Base-by-base conservation (phyloP, 257 asterid species). In the Paulownia fortunei region DNA sequence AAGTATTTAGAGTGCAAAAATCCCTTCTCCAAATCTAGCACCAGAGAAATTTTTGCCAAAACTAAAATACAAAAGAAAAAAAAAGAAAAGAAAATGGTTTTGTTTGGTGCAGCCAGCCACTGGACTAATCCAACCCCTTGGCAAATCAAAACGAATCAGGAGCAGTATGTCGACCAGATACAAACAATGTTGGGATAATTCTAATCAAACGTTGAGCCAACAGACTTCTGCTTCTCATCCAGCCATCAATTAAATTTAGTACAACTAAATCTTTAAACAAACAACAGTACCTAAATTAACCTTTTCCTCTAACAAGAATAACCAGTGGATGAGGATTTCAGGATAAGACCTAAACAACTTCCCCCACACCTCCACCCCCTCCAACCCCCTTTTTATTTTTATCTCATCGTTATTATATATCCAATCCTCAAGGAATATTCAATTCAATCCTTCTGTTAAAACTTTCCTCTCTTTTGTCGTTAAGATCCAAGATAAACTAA, bases 311-410 rank as follows among this genome's bases (percentile, higher is more conserved):
- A n/a, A 49, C 81, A 75, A 82, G 74, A 82, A 77, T 64, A 81
- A 56, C 81, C 72, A 79, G 82, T 84, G 89, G 93, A 88, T 79
- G 86, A 84, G 80, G 69, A 81, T 76, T 82, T 74, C 66, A 80
- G 87, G 97, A 90, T 92, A 92, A 92, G 97, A 86, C 92, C 96
- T 71, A 84, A 83, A 4, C 46, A 6, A 39, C 46, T 4, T 10
- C 46, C 85, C 60, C 10, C 30, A 65, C 36, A 58, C 66, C 65
- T 5, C 63, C 54, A 47, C 41, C 0, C 60, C 34, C 67, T 42
- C 67, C 23, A 60, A 21, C 67, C 67, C 67, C 69, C 58, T n/a
- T n/a, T n/a, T n/a, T n/a, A 54, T 52, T 67, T 68, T 84, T 72
- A 81, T 81, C 79, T 62, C 68, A 44, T 42, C 69, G 79, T 56